These are phyloP conservation scores for Rhytidhysteron rufulum DNA, from an alignment of 2,329 filamentous ascomycete species.

Conservation along the genomic window DNA sequence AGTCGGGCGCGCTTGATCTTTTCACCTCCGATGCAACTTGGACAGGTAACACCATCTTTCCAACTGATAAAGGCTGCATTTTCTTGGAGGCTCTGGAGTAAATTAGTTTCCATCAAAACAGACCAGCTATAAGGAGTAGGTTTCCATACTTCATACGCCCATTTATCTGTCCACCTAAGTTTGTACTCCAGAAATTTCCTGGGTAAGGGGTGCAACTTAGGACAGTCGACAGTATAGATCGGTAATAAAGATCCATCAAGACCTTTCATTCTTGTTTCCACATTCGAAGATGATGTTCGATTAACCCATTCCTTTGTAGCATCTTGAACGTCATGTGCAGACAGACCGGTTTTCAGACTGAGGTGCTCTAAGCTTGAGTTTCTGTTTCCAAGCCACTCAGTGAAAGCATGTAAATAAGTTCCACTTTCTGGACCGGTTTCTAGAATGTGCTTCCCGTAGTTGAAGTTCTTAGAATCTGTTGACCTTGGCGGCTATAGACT, in stretches of 20 bases:
- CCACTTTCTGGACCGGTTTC: constrained; percentile 15
- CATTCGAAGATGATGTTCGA: constrained; percentile 13
- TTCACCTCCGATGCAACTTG: constrained; percentile 25
- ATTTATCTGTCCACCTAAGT: constrained; percentile 25
- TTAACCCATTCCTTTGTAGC: constrained; percentile 28
- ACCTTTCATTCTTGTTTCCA: constrained; percentile 12
- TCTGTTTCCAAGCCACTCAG: constrained; percentile 13
- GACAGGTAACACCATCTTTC: constrained; percentile 29
- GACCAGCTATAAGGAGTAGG: constrained; percentile 10
- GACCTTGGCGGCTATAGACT: constrained; percentile 9
- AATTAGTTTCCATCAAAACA: constrained; percentile 4
- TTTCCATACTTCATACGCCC: constrained; percentile 26
- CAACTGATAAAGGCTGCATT: constrained; percentile 20
- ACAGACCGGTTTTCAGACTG: constrained; percentile 8
- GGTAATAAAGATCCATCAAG: constrained; percentile 12
- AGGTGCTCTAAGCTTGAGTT: constrained; percentile 12
- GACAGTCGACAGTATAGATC: constrained; percentile 33
- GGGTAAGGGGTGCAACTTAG: constrained; percentile 29
- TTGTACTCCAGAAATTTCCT: constrained; percentile 27
- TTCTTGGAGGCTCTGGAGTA: constrained; percentile 12
- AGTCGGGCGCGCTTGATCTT: constrained; percentile 32
- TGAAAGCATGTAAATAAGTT: constrained; percentile 10
- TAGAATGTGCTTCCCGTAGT: constrained; percentile 13
- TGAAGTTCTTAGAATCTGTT: constrained; percentile 8
- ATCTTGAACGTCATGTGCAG: constrained; percentile 11